Conservation (phyloP, 495 filamentous ascomycete species). For the Lentithecium fluviatile region DNA sequence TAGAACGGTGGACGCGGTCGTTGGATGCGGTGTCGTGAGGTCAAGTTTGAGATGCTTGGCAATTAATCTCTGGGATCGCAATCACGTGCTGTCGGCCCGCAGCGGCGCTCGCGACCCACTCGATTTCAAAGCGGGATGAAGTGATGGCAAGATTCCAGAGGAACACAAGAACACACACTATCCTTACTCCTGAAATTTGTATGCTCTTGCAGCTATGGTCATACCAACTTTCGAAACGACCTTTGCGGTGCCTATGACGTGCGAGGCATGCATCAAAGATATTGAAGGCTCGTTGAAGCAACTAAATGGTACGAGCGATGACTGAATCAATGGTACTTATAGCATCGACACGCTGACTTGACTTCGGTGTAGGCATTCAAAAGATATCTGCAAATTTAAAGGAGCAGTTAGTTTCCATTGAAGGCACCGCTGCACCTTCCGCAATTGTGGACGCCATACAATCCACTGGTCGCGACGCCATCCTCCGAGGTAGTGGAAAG, state of each 20-base stretch:
- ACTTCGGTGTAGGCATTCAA: constrained; percentile 52
- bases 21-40: constrained; percentile 4
- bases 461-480: constrained; percentile 86
- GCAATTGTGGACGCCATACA: constrained; percentile 86
- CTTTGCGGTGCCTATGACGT: constrained; percentile 92
- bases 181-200: not conserved
- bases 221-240: constrained; percentile 62
- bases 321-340: not conserved
- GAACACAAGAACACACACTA: not conserved
- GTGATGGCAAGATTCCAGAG: not conserved
- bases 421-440: constrained; percentile 79
- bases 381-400: constrained; percentile 65
- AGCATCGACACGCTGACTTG: constrained; percentile 7
- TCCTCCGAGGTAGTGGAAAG: constrained; percentile 82
- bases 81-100: constrained; percentile 5
- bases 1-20: not conserved
- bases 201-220: constrained; percentile 10
- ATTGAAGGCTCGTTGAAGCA: constrained; percentile 72
- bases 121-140: constrained; percentile 23
- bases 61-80: not conserved
- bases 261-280: constrained; percentile 80
- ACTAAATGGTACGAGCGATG: constrained; percentile 57
- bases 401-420: constrained; percentile 65
- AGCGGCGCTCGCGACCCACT: not conserved
- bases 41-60: constrained; percentile 23